A percentile compares a stretch with the other conserved stretches of the same genome.
Conservation (phyloP, 805 yeast genomes). For the Yamadazyma kitorensis region DNA sequence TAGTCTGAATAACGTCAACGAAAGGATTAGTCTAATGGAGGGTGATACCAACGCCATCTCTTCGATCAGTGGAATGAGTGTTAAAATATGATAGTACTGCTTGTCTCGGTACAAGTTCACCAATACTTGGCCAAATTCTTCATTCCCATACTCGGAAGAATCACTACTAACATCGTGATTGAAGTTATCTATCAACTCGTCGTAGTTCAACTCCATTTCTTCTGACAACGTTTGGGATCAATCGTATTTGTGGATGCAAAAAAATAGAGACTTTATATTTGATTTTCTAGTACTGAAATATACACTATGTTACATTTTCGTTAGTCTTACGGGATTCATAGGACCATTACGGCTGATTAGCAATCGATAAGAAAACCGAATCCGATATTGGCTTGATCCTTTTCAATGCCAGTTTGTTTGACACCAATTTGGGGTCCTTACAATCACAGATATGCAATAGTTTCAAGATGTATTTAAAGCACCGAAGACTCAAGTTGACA, state of each 20-base stretch:
- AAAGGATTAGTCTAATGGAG: slow-evolving; percentile 15
- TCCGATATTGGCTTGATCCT: slow-evolving; percentile 15
- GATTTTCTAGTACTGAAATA: too few species aligned
- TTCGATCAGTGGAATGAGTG: slow-evolving; percentile 9
- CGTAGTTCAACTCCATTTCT: too few species aligned
- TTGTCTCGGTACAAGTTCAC: slow-evolving; percentile 10
- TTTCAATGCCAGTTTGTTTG: slow-evolving; percentile 22
- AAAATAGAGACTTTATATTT: too few species aligned
- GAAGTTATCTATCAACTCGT: too few species aligned
- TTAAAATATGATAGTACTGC: slow-evolving; percentile 17
- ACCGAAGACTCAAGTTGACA: slow-evolving; percentile 17
- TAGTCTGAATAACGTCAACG: slow-evolving; percentile 19
- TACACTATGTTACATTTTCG: too few species aligned
- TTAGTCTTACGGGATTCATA: too few species aligned
- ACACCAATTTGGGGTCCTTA: slow-evolving; percentile 19
- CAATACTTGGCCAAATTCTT: too few species aligned
- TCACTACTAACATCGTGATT: too few species aligned
- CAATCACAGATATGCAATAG: slow-evolving; percentile 20
- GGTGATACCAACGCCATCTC: slow-evolving; percentile 8
- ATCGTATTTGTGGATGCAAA: too few species aligned
- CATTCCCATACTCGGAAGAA: too few species aligned
- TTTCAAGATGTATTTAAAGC: slow-evolving; percentile 24
- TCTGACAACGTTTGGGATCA: too few species aligned
- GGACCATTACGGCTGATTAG: too few species aligned
- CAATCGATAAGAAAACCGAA: slow-evolving; percentile 5